Conservation (phyloP, 257 asterid genomes). For the Ligustrum vulgare region DNA sequence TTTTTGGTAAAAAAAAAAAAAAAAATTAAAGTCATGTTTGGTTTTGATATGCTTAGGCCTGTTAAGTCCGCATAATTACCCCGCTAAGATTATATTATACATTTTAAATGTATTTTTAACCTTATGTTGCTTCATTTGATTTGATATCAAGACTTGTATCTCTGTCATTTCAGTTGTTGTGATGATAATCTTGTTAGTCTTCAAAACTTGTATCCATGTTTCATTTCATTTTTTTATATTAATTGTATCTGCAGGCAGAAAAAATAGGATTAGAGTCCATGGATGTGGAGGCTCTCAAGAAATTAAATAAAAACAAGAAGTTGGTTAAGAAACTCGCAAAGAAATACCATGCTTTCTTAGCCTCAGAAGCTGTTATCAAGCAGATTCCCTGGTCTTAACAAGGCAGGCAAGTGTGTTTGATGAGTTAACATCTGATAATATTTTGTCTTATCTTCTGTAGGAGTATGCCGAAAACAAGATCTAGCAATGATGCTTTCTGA, state of each 20-base stretch:
- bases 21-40: background rate
- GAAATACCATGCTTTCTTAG: constrained; percentile 58
- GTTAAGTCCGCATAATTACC: background rate
- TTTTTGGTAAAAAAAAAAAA: background rate
- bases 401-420: constrained; percentile 53
- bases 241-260: constrained; percentile 35
- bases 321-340: constrained; percentile 65
- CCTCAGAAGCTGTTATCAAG: constrained; percentile 58
- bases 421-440: background rate
- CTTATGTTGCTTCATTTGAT: background rate
- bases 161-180: background rate
- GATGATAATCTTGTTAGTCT: background rate
- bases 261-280: constrained; percentile 61
- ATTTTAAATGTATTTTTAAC: background rate
- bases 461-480: background rate
- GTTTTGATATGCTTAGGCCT: background rate
- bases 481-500: background rate
- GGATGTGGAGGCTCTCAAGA: constrained; percentile 66
- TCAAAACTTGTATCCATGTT: background rate
- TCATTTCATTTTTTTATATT: background rate
- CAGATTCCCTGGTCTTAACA: constrained; percentile 64
- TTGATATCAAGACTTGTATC: background rate
- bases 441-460: background rate
- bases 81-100: background rate
- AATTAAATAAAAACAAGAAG: constrained; percentile 57